Base-by-base conservation (phyloP, 345 rosid genomes). In the Jatropha curcas region DNA sequence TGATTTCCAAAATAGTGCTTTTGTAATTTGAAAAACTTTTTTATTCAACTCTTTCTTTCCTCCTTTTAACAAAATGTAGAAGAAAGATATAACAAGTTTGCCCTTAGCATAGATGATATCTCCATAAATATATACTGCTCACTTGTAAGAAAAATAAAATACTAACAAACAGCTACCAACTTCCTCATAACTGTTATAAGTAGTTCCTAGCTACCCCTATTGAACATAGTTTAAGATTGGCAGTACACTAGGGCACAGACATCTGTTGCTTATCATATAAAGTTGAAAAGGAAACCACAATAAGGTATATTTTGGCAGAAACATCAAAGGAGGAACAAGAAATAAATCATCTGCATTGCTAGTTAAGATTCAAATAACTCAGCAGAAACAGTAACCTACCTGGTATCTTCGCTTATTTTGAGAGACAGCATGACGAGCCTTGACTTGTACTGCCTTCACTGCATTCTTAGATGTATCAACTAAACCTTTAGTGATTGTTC, bases 361-460 rank as follows among this genome's bases (percentile, higher is more conserved):
- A 27, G 24, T 50, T 16, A 55, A 57, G 25, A 33, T 48, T 48
- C 30, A 69, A n/a, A 51, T 5, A 59, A 52, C 7, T 34, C 30
- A 2, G 45, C 16, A 33, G 50, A 43, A 59, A 30, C 22, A 45
- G 50, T 51, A 62, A 46, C 7, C 68, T 59, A 89, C 97, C 97
- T 89, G 94, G 77, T 88, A 89, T 85, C 97, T 83, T 77, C 97
- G 80, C 81, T 89, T 92, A 76, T 92, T 92, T 81, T 92, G 97
- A 20, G 97, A 91, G 52, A 89, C 94, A 80, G 87, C 94, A 74
- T 91, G 97, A 8, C 97, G 82, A 79, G 97, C 97, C 88, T 87
- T 92, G 68, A 92, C 93, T 79, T 92, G 97, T 20, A 91, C 97
- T 10, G 92, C 97, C 86, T 88, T 91, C 61, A 91, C 97, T 63